Base-by-base conservation (phyloP, 192 early-diverging fungal species). In the Haplosporangium gracile region DNA sequence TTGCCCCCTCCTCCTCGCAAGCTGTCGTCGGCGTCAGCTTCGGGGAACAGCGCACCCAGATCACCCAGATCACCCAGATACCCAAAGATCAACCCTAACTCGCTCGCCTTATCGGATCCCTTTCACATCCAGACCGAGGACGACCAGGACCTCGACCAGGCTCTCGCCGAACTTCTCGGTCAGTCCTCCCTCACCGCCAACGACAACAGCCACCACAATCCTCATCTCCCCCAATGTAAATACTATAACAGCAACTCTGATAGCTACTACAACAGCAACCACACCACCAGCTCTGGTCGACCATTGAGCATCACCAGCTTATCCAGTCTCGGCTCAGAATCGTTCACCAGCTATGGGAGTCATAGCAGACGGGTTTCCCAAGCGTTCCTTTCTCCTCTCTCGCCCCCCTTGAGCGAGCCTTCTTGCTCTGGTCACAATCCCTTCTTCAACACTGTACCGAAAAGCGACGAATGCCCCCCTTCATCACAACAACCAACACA, bases 1-100 rank as follows among this genome's bases (percentile, higher is more conserved):
- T 40, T 85, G 18, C 83, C 78, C 40, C 79, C 84, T 70, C 84
- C 84, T 68, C 84, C 84, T 47, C 79, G 84, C 20, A 86, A 81
- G 63, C 47, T 74, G 29, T 78, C 84, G 26, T 68, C 83, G 11
- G 76, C 84, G 13, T 55, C 34, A 20, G 32, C 51, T 39, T 53
- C 47, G 22, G 38, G 47, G 26, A 60, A n/a, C 70, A 13, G 69
- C 22, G 40, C 74, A 29, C 22, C 71, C 32, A 45, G 75, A 32
- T 47, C 78, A 24, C 22, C 74, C 47, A 83, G 77, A 79, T 47
- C 78, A 24, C 22, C 74, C 47, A 83, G 77, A 79, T 79, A 80
- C 34, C 84, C 84, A 47, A 86, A 80, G 34, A 42, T 81, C 84
- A 86, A 86, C 43, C 76, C 79, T 15, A 73, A 80, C 68, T 68